Evolutionary conservation across 1,139 yeast genomes (phyloP), one percentile per base, ranked within the genome.

Genomic region (Nadsonia commutata): DNA sequence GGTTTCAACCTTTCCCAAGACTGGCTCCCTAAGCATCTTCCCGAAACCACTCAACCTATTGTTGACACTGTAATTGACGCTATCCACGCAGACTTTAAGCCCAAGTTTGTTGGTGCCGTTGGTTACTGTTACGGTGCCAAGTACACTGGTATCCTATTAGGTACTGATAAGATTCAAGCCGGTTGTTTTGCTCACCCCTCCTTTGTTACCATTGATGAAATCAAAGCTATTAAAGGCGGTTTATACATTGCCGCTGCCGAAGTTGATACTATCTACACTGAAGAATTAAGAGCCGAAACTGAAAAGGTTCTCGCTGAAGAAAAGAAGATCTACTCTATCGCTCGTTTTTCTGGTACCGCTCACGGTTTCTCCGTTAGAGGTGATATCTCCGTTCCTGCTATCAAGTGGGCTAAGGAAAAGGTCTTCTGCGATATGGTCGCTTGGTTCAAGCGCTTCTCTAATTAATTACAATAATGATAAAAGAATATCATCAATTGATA

Each of bases 81-180:
- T 2, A 59, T 79, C 48, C 70, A 66, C 48, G 52, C 56, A 31
- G 73, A 70, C 44, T 58, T 62, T 43, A 58, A 64, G 3, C 80
- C 83, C 9, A 63, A 70, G 45, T 76, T 69, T 51, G 49, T 80
- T 21, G 78, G 70, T 42, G 75, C 76, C 18, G 64, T 80, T 44
- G 95, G 95, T 18, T 78, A 83, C 68, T 86, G 95, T 65, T 85
- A 70, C 53, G 95, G 95, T 55, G 95, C 86, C 42, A 80, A 78
- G 59, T 77, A 66, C 51, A 76, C 71, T 22, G 56, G 80, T 41
- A 70, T 78, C 45, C 62, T 80, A 42, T 63, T 72, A 2, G 59
- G 61, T 17, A 65, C 56, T 20, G 79, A 78, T 19, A 52, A 62
- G 20, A 59, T 74, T 22, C 53, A 76, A 48, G 80, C 70, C 27